phyloP scores from a whole-genome alignment of 2,329 filamentous ascomycete species.

The Graphilbum ipis-grandicollis region DNA sequence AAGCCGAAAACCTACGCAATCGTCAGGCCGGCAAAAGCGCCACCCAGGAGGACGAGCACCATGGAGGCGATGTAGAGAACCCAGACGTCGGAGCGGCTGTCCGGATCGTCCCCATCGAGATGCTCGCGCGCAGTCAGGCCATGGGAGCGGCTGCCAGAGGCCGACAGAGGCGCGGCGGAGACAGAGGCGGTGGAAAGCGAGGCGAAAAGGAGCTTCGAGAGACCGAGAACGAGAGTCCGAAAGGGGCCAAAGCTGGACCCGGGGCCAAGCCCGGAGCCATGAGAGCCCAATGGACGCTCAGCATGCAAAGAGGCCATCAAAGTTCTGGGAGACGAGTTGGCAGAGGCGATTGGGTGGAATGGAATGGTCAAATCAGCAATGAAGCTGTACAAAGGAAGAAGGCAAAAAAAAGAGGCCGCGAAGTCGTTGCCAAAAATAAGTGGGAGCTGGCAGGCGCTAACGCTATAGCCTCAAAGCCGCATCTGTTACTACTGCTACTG shows the following conservation, averaged over 20 bases:
- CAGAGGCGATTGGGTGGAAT: too few relatives aligned
- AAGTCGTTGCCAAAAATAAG: too few relatives aligned
- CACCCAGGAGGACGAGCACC: constrained; percentile 68
- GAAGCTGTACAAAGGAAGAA: too few relatives aligned
- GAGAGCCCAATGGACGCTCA: neutral
- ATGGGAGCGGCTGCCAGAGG: constrained; percentile 8
- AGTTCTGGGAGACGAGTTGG: neutral
- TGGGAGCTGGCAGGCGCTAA: too few relatives aligned
- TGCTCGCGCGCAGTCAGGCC: constrained; percentile 9
- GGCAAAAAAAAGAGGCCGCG: too few relatives aligned
- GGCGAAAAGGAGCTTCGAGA: constrained; percentile 32
- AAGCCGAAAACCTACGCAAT: constrained; percentile 67
- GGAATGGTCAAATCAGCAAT: too few relatives aligned
- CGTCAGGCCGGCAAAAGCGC: constrained; percentile 87
- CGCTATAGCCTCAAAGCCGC: too few relatives aligned
- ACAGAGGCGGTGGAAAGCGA: constrained; percentile 24
- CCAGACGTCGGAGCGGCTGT: constrained; percentile 52
- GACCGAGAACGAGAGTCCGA: constrained; percentile 31
- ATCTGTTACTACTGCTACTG: too few relatives aligned
- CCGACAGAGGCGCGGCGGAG: constrained; percentile 24
- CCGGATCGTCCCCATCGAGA: constrained; percentile 25
- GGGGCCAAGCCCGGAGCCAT: neutral
- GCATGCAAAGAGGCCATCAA: constrained; percentile 3
- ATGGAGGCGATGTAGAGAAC: constrained; percentile 65
- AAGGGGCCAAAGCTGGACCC: constrained; percentile 16